Evolutionary conservation across 1,139 yeast genomes (phyloP), one percentile per base, ranked within the genome.

Genomic region (Scheffersomyces segobiensis): DNA sequence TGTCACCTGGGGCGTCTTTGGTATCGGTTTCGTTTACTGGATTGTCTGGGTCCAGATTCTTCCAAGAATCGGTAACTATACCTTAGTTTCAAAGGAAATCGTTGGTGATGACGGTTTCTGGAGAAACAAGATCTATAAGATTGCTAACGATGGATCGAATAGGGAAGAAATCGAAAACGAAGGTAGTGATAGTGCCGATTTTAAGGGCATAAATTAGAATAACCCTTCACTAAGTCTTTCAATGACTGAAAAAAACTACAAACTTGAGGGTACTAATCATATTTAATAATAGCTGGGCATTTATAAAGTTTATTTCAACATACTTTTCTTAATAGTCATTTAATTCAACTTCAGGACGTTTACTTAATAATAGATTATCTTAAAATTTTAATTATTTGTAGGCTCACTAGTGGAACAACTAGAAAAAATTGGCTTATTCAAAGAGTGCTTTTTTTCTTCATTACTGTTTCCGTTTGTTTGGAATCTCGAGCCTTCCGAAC

Each of bases 1-100:
- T 55, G 92, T 89, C 22, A 88, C 96, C 12, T 84, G 93, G 88
- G 95, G 88, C 62, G 80, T 91, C 52, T 88, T 91, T 65, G 90
- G 80, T 7, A 71, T 87, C 59, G 97, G 97, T 62, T 86, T 82
- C 26, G 65, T 82, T 1, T 91, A 90, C 75, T 91, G 93, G 91
- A 61, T 86, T 8, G 71, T 88, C 19, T 88, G 93, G 91, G 82
- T 86, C 53, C 76, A 76, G 61, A 57, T 88, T 1, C 71, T 88
- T 62, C 96, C 97, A 49, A 70, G 71, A 60, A 56, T 83, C 50
- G 86, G 88, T 49, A 83, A 85, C 18, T 90, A 90, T 75, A 75
- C 74, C 49, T 76, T 91, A 63, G 84, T 78, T n/a, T 78, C 81
- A 17, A 82, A 81, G 64, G 88, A 87, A 67, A 82, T 87, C 10